Evolutionary conservation across 257 asterid genomes (phyloP).

Genomic region (Nicotiana paniculata): DNA sequence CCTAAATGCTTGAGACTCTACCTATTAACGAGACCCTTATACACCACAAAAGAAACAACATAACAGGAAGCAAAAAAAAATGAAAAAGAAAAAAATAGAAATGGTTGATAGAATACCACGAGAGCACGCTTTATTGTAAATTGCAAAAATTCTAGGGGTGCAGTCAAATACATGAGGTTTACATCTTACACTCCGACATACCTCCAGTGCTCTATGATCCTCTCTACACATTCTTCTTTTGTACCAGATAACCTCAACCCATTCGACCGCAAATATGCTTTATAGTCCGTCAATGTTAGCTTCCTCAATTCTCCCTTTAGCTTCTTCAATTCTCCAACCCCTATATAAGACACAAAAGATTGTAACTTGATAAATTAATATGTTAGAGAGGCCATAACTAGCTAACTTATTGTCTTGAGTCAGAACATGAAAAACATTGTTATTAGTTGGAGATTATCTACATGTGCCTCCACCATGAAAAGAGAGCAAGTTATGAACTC

Average conservation of each 20-base stretch:
- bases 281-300: conserved; percentile 42
- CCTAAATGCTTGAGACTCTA: background rate
- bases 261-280: conserved; percentile 47
- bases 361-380: background rate
- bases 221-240: conserved; percentile 47
- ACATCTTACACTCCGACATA: conserved; percentile 7
- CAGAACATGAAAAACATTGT: background rate
- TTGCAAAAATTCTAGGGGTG: background rate
- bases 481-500: background rate
- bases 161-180: background rate
- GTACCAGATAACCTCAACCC: conserved; percentile 64
- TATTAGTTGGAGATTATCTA: background rate
- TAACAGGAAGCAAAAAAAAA: background rate
- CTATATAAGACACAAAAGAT: conserved; percentile 21
- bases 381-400: background rate
- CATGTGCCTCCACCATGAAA: background rate
- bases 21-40: background rate
- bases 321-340: conserved; percentile 27
- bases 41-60: background rate
- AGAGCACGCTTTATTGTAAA: background rate
- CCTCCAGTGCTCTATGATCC: conserved; percentile 74
- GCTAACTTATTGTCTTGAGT: background rate
- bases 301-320: conserved; percentile 35
- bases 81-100: background rate
- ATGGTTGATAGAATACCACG: background rate